Conservation (phyloP, 2,329 filamentous ascomycete species). For the Leptodontidium sp. region DNA sequence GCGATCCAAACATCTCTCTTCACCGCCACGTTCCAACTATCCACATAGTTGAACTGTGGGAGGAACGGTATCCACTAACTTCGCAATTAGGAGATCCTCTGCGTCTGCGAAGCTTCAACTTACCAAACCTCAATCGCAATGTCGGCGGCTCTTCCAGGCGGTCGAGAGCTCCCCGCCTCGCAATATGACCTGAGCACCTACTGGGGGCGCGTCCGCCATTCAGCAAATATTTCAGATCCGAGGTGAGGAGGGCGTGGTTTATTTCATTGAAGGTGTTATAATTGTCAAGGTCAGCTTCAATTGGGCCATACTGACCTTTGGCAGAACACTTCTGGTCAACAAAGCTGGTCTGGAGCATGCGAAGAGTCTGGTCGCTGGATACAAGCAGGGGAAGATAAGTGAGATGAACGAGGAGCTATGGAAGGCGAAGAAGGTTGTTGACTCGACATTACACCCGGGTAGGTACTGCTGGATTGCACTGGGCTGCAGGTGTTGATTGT, state of each 20-base stretch:
- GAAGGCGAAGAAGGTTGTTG: constrained; percentile 95
- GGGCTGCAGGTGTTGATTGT: constrained; percentile 26
- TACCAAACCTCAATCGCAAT: constrained; percentile 50
- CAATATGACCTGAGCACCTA: constrained; percentile 94
- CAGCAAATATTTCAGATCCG: constrained; percentile 89
- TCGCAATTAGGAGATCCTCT: background rate
- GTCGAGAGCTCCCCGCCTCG: constrained; percentile 86
- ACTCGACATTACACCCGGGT: constrained; percentile 96
- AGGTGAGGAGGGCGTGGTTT: constrained; percentile 69
- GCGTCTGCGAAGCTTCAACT: background rate
- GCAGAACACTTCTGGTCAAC: constrained; percentile 86
- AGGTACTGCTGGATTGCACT: constrained; percentile 46
- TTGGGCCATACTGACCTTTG: constrained; percentile 32
- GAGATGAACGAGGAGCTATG: constrained; percentile 91
- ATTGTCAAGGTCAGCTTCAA: background rate
- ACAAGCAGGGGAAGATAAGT: constrained; percentile 83
- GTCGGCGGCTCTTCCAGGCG: constrained; percentile 71
- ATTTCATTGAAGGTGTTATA: constrained; percentile 22
- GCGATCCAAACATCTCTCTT: constrained; percentile 3
- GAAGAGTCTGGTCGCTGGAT: constrained; percentile 80
- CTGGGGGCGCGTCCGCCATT: constrained; percentile 92
- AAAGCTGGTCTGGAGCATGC: constrained; percentile 82
- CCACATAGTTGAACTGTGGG: background rate
- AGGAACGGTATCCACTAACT: background rate
- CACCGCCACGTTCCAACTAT: constrained; percentile 2